Percentiles rank a stretch among this genome's conserved stretches.
Evolutionary conservation across 2,329 filamentous ascomycete species (phyloP).

Genomic region (Colletotrichum sp.): DNA sequence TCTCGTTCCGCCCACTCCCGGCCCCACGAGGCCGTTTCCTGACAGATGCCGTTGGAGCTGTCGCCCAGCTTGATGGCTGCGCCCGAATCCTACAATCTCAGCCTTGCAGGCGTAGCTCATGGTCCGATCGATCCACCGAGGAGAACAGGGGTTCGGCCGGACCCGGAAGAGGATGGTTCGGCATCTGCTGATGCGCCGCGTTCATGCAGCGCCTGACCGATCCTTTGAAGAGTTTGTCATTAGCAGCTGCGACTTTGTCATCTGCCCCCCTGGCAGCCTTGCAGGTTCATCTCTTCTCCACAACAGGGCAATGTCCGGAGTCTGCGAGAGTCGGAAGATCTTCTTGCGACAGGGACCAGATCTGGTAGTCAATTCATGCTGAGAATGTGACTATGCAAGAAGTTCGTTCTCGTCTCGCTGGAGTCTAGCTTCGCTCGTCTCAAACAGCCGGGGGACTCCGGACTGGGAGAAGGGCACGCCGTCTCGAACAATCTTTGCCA

Average conservation of each 20-base stretch:
- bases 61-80: neutral
- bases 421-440: constrained; percentile 35
- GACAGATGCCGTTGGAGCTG: neutral
- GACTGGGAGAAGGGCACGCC: constrained; percentile 37
- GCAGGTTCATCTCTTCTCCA: too few species aligned
- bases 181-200: neutral
- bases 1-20: neutral
- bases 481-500: constrained; percentile 43
- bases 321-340: neutral
- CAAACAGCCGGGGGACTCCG: constrained; percentile 41
- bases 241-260: neutral
- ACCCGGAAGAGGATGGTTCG: neutral
- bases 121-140: neutral
- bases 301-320: neutral
- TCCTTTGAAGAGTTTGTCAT: neutral
- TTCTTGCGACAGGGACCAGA: neutral
- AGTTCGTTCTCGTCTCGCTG: neutral
- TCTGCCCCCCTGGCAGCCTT: neutral
- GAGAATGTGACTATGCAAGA: neutral
- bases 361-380: neutral
- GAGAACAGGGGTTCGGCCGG: neutral
- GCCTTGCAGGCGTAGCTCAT: neutral
- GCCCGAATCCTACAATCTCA: neutral
- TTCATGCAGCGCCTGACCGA: neutral
- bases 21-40: neutral